Evolutionary conservation across 129 eudicot species (phyloP).

Genomic region (Ambrosia artemisiifolia): DNA sequence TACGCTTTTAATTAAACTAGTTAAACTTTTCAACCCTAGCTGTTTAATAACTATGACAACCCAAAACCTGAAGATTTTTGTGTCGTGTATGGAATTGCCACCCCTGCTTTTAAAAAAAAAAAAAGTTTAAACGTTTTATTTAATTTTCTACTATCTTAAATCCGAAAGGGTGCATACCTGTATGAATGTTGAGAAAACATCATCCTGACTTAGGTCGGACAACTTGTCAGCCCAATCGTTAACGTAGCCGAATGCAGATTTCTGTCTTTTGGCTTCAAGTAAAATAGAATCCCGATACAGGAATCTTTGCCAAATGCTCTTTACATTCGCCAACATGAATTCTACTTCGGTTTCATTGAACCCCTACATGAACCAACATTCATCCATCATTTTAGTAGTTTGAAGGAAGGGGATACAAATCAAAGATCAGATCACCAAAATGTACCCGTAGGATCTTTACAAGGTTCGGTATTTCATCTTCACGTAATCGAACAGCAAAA

Average conservation of each 20-base stretch:
- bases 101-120: not conserved
- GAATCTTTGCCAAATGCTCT: slow-evolving; percentile 88
- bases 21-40: not conserved
- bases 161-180: slow-evolving; percentile 49
- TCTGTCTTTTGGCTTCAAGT: slow-evolving; percentile 89
- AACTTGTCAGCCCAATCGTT: slow-evolving; percentile 66
- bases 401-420: too few relatives aligned
- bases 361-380: slow-evolving; percentile 47
- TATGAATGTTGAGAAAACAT: slow-evolving; percentile 66
- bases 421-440: too few relatives aligned
- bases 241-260: slow-evolving; percentile 40
- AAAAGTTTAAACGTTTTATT: not conserved
- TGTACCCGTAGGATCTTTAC: slow-evolving; percentile 87
- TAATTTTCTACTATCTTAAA: not conserved
- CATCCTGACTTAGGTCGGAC: slow-evolving; percentile 58
- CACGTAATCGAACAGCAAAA: slow-evolving; percentile 85
- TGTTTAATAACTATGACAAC: not conserved
- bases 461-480: slow-evolving; percentile 87
- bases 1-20: not conserved
- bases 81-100: not conserved
- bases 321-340: slow-evolving; percentile 74
- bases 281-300: slow-evolving; percentile 72
- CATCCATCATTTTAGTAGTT: slow-evolving; percentile 8
- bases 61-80: not conserved
- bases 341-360: slow-evolving; percentile 80